phyloP scores from a whole-genome alignment of 2,329 filamentous ascomycete species.

The Sarocladiaceae sp. region DNA sequence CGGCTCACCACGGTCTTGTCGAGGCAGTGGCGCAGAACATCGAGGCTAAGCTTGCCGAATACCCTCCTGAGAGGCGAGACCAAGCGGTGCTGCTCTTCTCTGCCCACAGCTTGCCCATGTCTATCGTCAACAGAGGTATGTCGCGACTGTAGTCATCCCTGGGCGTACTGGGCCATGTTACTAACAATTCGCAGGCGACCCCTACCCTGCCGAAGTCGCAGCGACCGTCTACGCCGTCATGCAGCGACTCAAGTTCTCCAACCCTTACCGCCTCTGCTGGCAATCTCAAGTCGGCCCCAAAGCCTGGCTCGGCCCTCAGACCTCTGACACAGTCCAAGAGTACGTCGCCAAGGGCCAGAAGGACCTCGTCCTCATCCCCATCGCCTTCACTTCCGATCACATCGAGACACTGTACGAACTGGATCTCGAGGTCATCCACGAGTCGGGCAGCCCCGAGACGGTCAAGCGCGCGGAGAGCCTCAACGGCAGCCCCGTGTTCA shows the following conservation, averaged over 20 bases:
- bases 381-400: constrained; percentile 98
- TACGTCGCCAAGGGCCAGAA: constrained; percentile 89
- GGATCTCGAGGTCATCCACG: constrained; percentile 90
- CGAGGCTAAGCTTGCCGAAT: constrained; percentile 74
- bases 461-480: constrained; percentile 88
- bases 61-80: constrained; percentile 72
- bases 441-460: constrained; percentile 68
- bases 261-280: constrained; percentile 93
- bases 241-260: constrained; percentile 77
- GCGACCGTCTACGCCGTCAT: constrained; percentile 97
- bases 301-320: constrained; percentile 94
- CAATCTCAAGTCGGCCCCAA: constrained; percentile 96
- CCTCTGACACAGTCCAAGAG: constrained; percentile 76
- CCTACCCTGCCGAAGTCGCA: constrained; percentile 91
- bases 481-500: constrained; percentile 88
- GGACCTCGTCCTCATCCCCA: constrained; percentile 84
- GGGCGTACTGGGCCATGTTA: no score
- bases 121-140: constrained; percentile 83
- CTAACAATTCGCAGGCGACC: constrained; percentile 59
- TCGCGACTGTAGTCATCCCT: neutral
- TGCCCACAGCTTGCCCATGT: constrained; percentile 94
- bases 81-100: constrained; percentile 87
- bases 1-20: constrained; percentile 80
- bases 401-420: constrained; percentile 96
- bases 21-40: constrained; percentile 93